These are phyloP conservation scores for Arabidopsis suecica DNA, from an alignment of 345 rosid species.

Conservation along the genomic window DNA sequence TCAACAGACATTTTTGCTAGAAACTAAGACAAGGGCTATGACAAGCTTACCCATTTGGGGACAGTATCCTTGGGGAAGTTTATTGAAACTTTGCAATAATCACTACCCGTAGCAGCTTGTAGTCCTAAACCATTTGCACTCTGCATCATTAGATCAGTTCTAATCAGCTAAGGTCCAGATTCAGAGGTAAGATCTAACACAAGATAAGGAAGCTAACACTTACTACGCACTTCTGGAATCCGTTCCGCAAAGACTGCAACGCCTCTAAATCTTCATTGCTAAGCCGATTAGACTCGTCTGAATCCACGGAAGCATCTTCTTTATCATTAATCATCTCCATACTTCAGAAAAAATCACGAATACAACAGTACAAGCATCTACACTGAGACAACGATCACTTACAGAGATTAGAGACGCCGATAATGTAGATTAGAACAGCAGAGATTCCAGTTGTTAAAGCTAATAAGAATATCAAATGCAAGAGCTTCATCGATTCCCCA, in stretches of 20 bases:
- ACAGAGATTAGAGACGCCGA: slow-evolving; percentile 78
- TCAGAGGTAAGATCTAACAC: background rate
- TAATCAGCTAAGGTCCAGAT: slow-evolving; percentile 11
- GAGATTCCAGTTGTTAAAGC: slow-evolving; percentile 73
- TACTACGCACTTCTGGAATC: slow-evolving; percentile 90
- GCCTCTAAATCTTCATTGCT: slow-evolving; percentile 74
- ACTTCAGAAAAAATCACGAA: slow-evolving; percentile 13
- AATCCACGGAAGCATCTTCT: slow-evolving; percentile 41
- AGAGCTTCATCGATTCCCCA: slow-evolving; percentile 61
- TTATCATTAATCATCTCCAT: slow-evolving; percentile 16
- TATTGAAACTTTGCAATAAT: slow-evolving; percentile 68
- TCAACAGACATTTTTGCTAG: background rate
- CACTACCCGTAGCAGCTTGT: slow-evolving; percentile 63
- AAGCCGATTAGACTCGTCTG: slow-evolving; percentile 59
- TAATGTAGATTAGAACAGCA: slow-evolving; percentile 77
- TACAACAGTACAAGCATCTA: background rate
- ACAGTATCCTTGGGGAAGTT: slow-evolving; percentile 74
- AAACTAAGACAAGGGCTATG: background rate
- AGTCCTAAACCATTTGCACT: slow-evolving; percentile 89
- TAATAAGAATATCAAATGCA: slow-evolving; percentile 62
- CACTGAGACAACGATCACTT: slow-evolving; percentile 29
- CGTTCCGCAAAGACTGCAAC: slow-evolving; percentile 63
- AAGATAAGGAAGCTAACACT: slow-evolving; percentile 40
- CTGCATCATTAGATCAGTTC: slow-evolving; percentile 51
- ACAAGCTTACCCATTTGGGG: slow-evolving; percentile 78